Evolutionary conservation across 331 rosid genomes (phyloP).

Genomic region (Quercus tomentella): DNA sequence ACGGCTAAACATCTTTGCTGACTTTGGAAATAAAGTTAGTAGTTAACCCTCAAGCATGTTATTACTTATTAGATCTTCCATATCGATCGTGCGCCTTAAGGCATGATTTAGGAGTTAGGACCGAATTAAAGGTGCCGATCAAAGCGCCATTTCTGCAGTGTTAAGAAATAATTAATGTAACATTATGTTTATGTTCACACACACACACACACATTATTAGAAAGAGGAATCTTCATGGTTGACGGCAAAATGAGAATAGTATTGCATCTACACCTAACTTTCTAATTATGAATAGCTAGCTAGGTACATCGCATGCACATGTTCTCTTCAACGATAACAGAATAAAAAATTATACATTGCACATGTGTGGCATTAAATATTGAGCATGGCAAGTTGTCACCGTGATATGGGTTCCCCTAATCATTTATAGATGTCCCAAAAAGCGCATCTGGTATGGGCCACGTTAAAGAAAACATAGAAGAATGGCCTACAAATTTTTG

Average conservation of each 20-base stretch:
- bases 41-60: not conserved
- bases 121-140: slow-evolving; percentile 17
- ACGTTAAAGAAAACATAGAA: too few species aligned
- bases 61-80: not conserved
- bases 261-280: slow-evolving; percentile 8
- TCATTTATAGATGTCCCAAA: too few species aligned
- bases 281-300: not conserved
- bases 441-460: too few species aligned
- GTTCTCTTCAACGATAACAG: not conserved
- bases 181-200: not conserved
- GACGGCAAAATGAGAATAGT: not conserved
- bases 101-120: not conserved
- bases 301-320: slow-evolving; percentile 2
- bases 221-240: not conserved
- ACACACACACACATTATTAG: not conserved
- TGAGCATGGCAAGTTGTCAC: slow-evolving; percentile 7
- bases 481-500: too few species aligned
- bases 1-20: not conserved
- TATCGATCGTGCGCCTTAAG: slow-evolving; percentile 19
- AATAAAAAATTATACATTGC: not conserved
- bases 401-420: too few species aligned
- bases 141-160: not conserved
- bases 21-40: not conserved
- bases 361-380: slow-evolving; percentile 7
- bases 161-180: not conserved